Base-by-base conservation (phyloP, 768 basidiomycete genomes). In the Lactarius psammicola region DNA sequence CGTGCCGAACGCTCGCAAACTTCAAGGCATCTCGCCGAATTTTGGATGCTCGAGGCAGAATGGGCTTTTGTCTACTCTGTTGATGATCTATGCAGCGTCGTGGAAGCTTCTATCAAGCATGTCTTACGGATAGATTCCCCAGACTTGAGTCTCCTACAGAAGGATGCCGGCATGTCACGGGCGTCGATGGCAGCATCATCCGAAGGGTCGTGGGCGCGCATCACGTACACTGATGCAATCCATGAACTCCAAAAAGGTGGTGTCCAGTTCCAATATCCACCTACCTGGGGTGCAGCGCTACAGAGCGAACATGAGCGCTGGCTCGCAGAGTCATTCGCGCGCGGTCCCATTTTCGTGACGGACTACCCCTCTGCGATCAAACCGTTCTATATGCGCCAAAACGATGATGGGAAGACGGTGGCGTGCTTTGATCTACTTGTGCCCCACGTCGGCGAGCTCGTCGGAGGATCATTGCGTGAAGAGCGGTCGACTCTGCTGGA, bases 11-110 rank as follows among this genome's bases (percentile, higher is more conserved):
- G 86, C 6, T 91, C 89, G 3, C 83, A 88, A 70, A 98, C 96
- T 2, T 85, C 85, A 36, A 82, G 96, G n/a, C 97, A 99, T 74
- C 84, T 99, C 15, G 87, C 93, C 59, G 97, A 99, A 75, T 99
- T 99, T 76, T 98, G 94, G 91, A 99, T 99, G 97, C 85, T 98
- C 61, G 97, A 99, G 77, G 95, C 92, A 0, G 97, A 99, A 74
- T 88, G 93, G 84, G 87, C 87, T 0, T 90, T 87, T 72, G 77
- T 80, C 26, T 69, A 71, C 28, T 74, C 74, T 9, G 74, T 89
- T 4, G 77, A 78, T 3, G 79, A 81, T 49, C 75, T 90, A 20
- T 84, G 87, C 74, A 71, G 75, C 53, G 77, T 88, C 28, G 82
- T 85, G 3, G 89, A 92, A 73, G 80, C 76, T 23, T 80, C 77